Evolutionary conservation across 2,329 filamentous ascomycete species (phyloP).

Genomic region (Alternaria gaisen): DNA sequence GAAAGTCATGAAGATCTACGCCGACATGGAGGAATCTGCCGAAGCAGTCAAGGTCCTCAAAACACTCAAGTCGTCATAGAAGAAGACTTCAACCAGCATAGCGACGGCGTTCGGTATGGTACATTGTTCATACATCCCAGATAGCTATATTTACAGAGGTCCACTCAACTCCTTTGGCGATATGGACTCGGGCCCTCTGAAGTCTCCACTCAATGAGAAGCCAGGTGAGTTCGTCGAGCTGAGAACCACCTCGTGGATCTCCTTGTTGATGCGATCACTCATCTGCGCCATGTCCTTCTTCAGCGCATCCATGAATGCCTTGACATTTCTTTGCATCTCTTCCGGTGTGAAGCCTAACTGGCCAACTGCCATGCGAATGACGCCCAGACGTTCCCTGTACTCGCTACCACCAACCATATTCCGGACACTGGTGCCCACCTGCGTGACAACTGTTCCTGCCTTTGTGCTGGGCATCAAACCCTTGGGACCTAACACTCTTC

Average conservation of each 20-base stretch:
- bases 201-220: slow-evolving; percentile 83
- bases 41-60: slow-evolving; percentile 68
- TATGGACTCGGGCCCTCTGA: slow-evolving; percentile 62
- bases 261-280: slow-evolving; percentile 72
- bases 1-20: slow-evolving; percentile 67
- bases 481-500: slow-evolving; percentile 82
- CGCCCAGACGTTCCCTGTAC: slow-evolving; percentile 86
- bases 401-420: slow-evolving; percentile 85
- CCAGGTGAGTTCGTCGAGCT: slow-evolving; percentile 89
- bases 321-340: slow-evolving; percentile 85
- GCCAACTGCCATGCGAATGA: slow-evolving; percentile 88
- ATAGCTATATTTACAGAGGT: slow-evolving; percentile 39
- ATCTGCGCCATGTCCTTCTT: slow-evolving; percentile 78
- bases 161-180: slow-evolving; percentile 51
- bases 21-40: slow-evolving; percentile 66
- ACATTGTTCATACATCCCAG: slow-evolving; percentile 46
- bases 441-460: slow-evolving; percentile 85
- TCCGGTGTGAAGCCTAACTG: slow-evolving; percentile 89
- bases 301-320: slow-evolving; percentile 75
- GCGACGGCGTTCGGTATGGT: slow-evolving; percentile 57
- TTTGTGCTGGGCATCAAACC: slow-evolving; percentile 93
- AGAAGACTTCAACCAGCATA: slow-evolving; percentile 48
- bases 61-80: slow-evolving; percentile 32
- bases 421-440: slow-evolving; percentile 76
- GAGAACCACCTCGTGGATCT: slow-evolving; percentile 79